phyloP scores from a whole-genome alignment of 768 basidiomycete genomes.

The Mycena floridula region DNA sequence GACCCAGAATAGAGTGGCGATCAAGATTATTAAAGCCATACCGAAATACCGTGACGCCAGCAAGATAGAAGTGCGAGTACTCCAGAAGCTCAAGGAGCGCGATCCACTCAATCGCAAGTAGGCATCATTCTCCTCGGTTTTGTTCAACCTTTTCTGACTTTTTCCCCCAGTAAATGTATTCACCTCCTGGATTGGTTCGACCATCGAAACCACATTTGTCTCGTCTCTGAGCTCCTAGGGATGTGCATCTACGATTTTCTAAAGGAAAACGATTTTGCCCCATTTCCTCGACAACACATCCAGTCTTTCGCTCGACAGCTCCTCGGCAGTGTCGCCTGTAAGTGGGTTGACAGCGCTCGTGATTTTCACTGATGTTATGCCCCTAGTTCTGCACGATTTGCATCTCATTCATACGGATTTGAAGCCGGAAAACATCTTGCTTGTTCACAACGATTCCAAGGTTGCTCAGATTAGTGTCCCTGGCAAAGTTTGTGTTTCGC shows the following conservation, averaged over 20 bases:
- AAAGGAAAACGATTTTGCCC: conserved; percentile 95
- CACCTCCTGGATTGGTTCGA: conserved; percentile 94
- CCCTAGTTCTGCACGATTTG: conserved; percentile 81
- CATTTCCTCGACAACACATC: conserved; percentile 94
- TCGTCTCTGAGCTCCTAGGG: conserved; percentile 92
- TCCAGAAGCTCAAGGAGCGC: conserved; percentile 83
- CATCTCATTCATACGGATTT: conserved; percentile 96
- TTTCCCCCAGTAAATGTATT: conserved; percentile 81
- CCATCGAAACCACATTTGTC: conserved; percentile 94
- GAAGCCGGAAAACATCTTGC: conserved; percentile 97
- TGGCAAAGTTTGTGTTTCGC: conserved; percentile 48
- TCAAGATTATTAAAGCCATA: conserved; percentile 98
- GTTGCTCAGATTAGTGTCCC: conserved; percentile 52
- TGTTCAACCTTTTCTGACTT: conserved; percentile 15
- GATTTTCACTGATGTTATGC: conserved; percentile 4
- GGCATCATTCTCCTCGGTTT: conserved; percentile 25
- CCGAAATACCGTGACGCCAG: conserved; percentile 99
- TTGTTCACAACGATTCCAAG: conserved; percentile 80
- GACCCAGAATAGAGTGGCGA: conserved; percentile 76
- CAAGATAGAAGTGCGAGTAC: conserved; percentile 94
- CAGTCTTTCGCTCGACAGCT: conserved; percentile 93
- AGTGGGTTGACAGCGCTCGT: conserved; percentile 24
- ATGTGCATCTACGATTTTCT: conserved; percentile 99
- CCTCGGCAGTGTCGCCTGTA: conserved; percentile 90
- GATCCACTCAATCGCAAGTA: conserved; percentile 88